Evolutionary conservation across 2,329 filamentous ascomycete genomes (phyloP).

Genomic region (Paraconiothyrium sp.): DNA sequence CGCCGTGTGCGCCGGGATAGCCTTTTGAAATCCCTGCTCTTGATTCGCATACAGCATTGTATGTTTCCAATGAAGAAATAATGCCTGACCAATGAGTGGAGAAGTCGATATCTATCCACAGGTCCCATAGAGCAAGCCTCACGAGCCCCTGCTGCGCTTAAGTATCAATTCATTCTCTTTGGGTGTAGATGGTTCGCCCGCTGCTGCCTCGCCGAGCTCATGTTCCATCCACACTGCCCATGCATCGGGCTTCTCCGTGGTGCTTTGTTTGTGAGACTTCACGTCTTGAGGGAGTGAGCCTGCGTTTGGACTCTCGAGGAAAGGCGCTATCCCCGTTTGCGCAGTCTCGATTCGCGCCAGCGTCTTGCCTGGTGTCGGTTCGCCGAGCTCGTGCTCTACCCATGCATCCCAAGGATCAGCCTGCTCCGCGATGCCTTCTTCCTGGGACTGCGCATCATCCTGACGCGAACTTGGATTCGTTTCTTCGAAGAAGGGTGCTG

Average conservation of each 20-base stretch:
- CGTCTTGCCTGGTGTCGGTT: constrained; percentile 7
- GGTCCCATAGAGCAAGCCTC: not conserved
- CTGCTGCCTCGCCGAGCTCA: constrained; percentile 34
- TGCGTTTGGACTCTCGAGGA: not conserved
- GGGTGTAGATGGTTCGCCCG: not conserved
- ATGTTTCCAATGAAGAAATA: not conserved
- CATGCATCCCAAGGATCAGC: constrained; percentile 38
- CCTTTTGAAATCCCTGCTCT: no score
- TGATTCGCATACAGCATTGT: not conserved
- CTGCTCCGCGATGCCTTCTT: constrained; percentile 8
- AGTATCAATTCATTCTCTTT: not conserved
- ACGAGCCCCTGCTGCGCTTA: not conserved
- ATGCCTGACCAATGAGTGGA: not conserved
- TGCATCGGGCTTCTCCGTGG: constrained; percentile 24
- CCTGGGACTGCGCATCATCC: not conserved
- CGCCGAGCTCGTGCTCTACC: constrained; percentile 41
- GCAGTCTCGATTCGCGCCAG: not conserved
- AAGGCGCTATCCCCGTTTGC: not conserved
- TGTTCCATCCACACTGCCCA: constrained; percentile 42
- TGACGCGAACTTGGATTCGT: not conserved
- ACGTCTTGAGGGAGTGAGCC: not conserved
- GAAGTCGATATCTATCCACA: no score
- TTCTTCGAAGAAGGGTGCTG: constrained; percentile 7
- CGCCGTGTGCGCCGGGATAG: no score
- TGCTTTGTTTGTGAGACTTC: not conserved